Evolutionary conservation across 441 rosid species (phyloP).

Genomic region (Adansonia rubrostipa): DNA sequence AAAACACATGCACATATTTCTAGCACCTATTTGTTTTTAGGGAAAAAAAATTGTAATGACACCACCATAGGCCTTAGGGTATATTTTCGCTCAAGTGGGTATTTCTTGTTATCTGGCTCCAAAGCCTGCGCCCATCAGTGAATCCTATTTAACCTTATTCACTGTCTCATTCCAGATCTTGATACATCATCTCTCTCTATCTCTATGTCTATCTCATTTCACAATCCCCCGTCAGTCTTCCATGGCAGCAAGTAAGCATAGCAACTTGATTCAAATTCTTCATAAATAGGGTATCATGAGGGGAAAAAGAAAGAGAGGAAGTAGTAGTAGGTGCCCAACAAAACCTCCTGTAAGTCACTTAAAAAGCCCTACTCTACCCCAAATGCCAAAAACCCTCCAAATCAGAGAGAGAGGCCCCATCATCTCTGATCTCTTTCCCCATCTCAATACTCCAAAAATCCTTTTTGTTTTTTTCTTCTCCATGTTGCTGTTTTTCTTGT

Average conservation of each 20-base stretch:
- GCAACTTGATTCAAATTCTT: constrained; percentile 33
- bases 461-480: constrained; percentile 35
- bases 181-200: background rate
- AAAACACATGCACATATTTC: constrained; percentile 28
- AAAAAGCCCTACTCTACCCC: background rate
- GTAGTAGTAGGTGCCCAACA: constrained; percentile 15
- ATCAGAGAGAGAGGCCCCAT: constrained; percentile 34
- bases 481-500: constrained; percentile 34
- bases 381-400: background rate
- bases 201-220: constrained; percentile 24
- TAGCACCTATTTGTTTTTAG: background rate
- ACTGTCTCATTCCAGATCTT: constrained; percentile 40
- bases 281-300: background rate
- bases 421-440: constrained; percentile 32
- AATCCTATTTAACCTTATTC: constrained; percentile 32
- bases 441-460: constrained; percentile 32
- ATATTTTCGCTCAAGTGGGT: constrained; percentile 12
- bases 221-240: constrained; percentile 4
- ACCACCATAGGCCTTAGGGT: background rate
- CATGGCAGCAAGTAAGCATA: background rate
- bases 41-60: no score
- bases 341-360: constrained; percentile 48
- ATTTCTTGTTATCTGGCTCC: background rate
- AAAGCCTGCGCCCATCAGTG: background rate
- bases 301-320: no score